Base-by-base conservation (phyloP, 1,139 yeast genomes). In the Scheffersomyces stambukii region DNA sequence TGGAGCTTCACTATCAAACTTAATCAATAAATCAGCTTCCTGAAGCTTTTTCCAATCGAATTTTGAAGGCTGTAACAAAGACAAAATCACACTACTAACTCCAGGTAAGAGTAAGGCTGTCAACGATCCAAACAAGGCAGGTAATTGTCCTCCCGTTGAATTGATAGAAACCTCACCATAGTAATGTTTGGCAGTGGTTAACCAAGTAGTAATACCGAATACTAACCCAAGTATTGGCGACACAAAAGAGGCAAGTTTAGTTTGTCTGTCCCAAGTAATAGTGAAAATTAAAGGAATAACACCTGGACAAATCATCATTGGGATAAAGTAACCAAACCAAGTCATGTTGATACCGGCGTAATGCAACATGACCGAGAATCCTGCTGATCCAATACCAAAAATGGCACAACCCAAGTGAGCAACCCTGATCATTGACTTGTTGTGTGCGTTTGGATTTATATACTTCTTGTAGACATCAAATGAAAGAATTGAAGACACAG, bases 281-380 rank as follows among this genome's bases (percentile, higher is more conserved):
- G 54, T 42, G n/a, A 50, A 43, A 7, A 51, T 41, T 30, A 54
- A 38, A 5, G 62, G 61, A 23, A 56, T 41, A 11, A 58, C 53
- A 20, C 54, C 59, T 8, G 59, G 59, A 35, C 60, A 52, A 17
- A 54, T 54, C 10, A 56, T 28, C 50, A 57, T 51, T 3, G 62
- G 50, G 24, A 37, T 32, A 35, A 58, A 57, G 31, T 57, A 54
- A 3, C 57, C 54, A 27, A 57, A 30, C 64, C 64, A 58, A 4
- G 61, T 51, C 49, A 47, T 37, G 38, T 42, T 45, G 8, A 45
- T 46, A 5, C 54, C 54, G 16, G 48, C 55, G 28, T 50, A 51
- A 30, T 51, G 56, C 11, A 52, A 36, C 54, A 51, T 51, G 5
- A 50, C 41, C 3, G 54, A 42, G 26, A 52, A 51, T 3, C 45